Evolutionary conservation across 352 stramenopile species (phyloP).

Genomic region (Pilasporangium apinafurcum): DNA sequence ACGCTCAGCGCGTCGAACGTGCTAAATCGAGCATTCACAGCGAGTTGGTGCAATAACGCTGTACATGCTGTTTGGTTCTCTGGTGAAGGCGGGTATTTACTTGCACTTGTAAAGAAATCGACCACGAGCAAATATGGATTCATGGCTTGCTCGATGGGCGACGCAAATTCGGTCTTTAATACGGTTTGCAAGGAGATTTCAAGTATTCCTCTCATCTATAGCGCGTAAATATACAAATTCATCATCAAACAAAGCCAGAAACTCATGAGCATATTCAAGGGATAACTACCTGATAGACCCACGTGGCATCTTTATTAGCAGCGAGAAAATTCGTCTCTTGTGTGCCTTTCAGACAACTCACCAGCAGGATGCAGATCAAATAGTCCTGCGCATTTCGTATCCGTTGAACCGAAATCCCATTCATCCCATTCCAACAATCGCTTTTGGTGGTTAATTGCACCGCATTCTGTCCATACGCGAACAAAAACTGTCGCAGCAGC

Average conservation of each 20-base stretch:
- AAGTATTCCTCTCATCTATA: constrained; percentile 26
- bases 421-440: constrained; percentile 1
- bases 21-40: constrained; percentile 10
- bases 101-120: constrained; percentile 27
- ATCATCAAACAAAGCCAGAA: background rate
- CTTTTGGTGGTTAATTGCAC: background rate
- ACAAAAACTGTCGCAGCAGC: constrained; percentile 42
- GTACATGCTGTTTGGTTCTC: constrained; percentile 9
- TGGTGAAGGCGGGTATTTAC: constrained; percentile 15
- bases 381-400: constrained; percentile 51
- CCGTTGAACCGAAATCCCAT: constrained; percentile 1
- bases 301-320: constrained; percentile 22
- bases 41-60: constrained; percentile 21
- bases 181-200: constrained; percentile 31
- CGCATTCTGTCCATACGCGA: constrained; percentile 15
- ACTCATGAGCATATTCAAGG: too few relatives aligned
- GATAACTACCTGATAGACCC: constrained; percentile 29
- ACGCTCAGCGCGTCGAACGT: constrained; percentile 27
- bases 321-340: constrained; percentile 16
- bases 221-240: background rate
- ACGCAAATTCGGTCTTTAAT: constrained; percentile 11
- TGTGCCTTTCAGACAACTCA: constrained; percentile 33
- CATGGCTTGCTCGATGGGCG: constrained; percentile 13
- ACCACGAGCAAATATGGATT: constrained; percentile 45
- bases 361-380: constrained; percentile 50